phyloP scores from a whole-genome alignment of 148 eudicot genomes.

The Rhododendron mucronatum region DNA sequence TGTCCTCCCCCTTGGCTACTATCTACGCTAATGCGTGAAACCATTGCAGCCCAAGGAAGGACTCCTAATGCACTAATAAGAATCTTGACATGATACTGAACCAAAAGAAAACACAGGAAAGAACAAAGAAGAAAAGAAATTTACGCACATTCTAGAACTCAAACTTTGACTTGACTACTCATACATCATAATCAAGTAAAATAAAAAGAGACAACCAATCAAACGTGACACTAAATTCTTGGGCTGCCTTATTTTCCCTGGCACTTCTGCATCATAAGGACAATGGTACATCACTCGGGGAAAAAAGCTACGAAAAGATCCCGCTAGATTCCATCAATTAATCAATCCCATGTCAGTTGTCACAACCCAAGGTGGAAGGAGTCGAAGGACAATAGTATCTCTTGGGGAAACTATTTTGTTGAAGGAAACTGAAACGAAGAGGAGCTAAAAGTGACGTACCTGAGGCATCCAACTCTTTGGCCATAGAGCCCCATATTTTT shows the following conservation, averaged over 20 bases:
- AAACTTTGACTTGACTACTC: not conserved
- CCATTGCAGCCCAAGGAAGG: not conserved
- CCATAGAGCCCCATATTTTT: constrained; percentile 99
- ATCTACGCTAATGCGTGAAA: not conserved
- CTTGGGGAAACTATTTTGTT: not conserved
- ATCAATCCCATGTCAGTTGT: not conserved
- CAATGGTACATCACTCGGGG: not conserved
- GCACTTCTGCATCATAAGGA: not conserved
- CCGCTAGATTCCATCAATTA: not conserved
- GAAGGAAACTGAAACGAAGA: not conserved
- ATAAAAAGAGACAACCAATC: not conserved
- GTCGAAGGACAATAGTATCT: not conserved
- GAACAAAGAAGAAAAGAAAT: not conserved
- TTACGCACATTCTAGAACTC: not conserved
- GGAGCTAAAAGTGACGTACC: constrained; percentile 34
- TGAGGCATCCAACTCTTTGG: constrained; percentile 97
- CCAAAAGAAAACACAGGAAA: not conserved
- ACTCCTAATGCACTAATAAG: not conserved
- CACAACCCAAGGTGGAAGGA: not conserved
- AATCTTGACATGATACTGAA: not conserved
- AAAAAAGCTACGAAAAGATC: not conserved
- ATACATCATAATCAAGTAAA: not conserved
- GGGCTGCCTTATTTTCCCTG: not conserved
- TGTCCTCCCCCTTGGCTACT: not conserved
- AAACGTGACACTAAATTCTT: not conserved